Conservation (phyloP, 805 yeast genomes). For the Candida montana region DNA sequence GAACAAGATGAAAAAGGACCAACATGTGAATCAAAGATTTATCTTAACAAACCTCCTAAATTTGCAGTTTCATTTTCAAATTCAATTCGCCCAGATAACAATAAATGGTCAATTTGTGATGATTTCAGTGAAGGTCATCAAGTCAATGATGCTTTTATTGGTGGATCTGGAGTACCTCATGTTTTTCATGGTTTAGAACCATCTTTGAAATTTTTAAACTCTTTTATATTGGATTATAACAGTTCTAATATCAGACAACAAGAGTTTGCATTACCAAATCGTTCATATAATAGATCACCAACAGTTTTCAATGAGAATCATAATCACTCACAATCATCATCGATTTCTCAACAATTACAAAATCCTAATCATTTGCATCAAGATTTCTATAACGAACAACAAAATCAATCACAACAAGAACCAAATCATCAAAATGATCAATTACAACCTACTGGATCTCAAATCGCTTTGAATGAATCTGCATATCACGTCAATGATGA, state of each 20-base stretch:
- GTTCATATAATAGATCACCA: slow-evolving; percentile 19
- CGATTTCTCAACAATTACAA: not conserved
- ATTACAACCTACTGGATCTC: not conserved
- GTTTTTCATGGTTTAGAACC: slow-evolving; percentile 53
- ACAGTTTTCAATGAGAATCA: slow-evolving; percentile 7
- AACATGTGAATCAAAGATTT: slow-evolving; percentile 43
- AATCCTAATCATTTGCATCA: not conserved
- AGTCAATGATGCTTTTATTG: slow-evolving; percentile 60
- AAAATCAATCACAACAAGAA: not conserved
- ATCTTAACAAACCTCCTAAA: slow-evolving; percentile 58
- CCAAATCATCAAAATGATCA: not conserved
- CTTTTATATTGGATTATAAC: slow-evolving; percentile 45
- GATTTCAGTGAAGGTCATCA: slow-evolving; percentile 83
- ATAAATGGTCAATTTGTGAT: slow-evolving; percentile 78
- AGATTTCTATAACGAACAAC: too few relatives aligned
- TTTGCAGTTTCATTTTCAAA: slow-evolving; percentile 72
- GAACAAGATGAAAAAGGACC: slow-evolving; percentile 25
- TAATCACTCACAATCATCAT: not conserved
- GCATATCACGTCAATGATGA: too few relatives aligned
- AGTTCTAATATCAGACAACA: slow-evolving; percentile 27
- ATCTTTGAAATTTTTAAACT: slow-evolving; percentile 47
- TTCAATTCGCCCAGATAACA: slow-evolving; percentile 43
- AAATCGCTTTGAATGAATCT: too few relatives aligned
- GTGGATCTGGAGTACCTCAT: slow-evolving; percentile 63
- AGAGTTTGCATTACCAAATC: slow-evolving; percentile 21